Conservation (phyloP, 441 rosid genomes). For the Caryocar brasiliense region DNA sequence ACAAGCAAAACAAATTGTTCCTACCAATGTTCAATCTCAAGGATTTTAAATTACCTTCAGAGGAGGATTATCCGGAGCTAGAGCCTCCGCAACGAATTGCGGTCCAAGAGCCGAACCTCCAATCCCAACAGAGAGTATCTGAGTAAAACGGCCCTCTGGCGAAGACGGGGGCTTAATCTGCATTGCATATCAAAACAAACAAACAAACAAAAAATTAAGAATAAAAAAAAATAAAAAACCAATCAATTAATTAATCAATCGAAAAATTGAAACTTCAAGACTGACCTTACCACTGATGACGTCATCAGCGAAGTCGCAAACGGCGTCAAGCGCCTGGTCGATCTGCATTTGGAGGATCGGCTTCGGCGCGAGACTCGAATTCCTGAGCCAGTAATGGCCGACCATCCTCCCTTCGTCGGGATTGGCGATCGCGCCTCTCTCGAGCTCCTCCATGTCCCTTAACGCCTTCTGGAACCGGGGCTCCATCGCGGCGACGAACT, state of each 20-base stretch:
- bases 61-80: constrained; percentile 95
- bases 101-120: constrained; percentile 99
- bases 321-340: constrained; percentile 53
- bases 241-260: background rate
- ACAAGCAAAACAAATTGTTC: background rate
- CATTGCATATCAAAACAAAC: constrained; percentile 10
- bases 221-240: background rate
- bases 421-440: constrained; percentile 85
- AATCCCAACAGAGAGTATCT: constrained; percentile 81
- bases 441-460: constrained; percentile 71
- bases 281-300: constrained; percentile 81
- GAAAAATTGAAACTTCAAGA: background rate
- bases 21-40: too few relatives aligned
- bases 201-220: background rate
- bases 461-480: constrained; percentile 59
- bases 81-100: constrained; percentile 89
- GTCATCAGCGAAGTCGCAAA: constrained; percentile 59
- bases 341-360: constrained; percentile 46
- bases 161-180: constrained; percentile 81
- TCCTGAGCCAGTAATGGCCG: constrained; percentile 89
- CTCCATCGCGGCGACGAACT: constrained; percentile 69
- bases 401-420: constrained; percentile 99
- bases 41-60: constrained; percentile 42
- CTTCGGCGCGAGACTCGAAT: constrained; percentile 58
- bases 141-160: constrained; percentile 66